Evolutionary conservation across 2,329 filamentous ascomycete species (phyloP).

Genomic region (Passalora sequoiae): DNA sequence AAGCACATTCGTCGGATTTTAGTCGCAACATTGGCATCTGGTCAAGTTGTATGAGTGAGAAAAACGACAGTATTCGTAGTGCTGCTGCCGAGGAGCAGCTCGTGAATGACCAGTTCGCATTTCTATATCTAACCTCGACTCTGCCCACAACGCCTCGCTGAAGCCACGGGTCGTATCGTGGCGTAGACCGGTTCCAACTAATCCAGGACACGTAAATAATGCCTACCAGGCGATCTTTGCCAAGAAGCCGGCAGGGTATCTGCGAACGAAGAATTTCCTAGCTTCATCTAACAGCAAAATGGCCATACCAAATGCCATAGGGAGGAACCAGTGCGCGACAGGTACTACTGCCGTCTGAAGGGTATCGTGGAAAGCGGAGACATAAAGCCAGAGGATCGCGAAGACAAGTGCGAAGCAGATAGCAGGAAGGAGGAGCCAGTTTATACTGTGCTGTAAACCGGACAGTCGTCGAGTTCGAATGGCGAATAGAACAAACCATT

Average conservation of each 20-base stretch:
- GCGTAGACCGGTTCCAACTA: background rate
- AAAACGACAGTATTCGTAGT: too few species aligned
- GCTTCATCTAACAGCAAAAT: conserved; percentile 62
- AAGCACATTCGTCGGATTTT: too few species aligned
- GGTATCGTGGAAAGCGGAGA: conserved; percentile 57
- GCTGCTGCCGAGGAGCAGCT: too few species aligned
- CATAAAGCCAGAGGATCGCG: conserved; percentile 62
- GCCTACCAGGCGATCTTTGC: conserved; percentile 60
- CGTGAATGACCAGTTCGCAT: too few species aligned
- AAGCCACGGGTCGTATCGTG: background rate
- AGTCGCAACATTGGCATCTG: too few species aligned
- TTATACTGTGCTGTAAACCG: conserved; percentile 70
- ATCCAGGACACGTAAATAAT: background rate
- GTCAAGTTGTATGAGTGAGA: too few species aligned
- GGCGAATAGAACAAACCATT: conserved; percentile 70
- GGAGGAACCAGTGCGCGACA: conserved; percentile 70
- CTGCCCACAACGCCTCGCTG: conserved; percentile 2
- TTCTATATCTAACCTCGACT: too few species aligned
- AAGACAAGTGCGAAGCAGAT: conserved; percentile 65
- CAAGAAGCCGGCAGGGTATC: conserved; percentile 52
- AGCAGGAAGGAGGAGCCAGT: conserved; percentile 64
- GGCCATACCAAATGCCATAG: conserved; percentile 63
- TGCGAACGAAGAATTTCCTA: conserved; percentile 59
- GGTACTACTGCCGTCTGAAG: conserved; percentile 60
- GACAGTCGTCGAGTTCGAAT: conserved; percentile 56